Evolutionary conservation across 192 early-diverging fungal genomes (phyloP).

Genomic region (Cetraspora pellucida): DNA sequence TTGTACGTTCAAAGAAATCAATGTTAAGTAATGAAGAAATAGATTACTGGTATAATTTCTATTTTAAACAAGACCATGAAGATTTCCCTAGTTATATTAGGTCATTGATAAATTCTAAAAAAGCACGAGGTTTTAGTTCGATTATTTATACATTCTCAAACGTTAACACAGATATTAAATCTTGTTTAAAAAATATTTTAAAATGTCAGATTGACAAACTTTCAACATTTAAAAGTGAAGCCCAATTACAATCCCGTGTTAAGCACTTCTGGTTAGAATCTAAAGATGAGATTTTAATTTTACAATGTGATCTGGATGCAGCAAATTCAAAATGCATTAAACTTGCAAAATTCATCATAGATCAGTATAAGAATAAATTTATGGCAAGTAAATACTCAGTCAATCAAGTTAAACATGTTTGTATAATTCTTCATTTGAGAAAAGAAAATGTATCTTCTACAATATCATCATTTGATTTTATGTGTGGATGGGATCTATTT

Average conservation of each 20-base stretch:
- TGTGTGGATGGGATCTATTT: conserved; percentile 31
- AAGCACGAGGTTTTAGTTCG: too few species aligned
- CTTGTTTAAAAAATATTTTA: background rate
- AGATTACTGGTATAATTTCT: background rate
- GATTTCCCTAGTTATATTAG: background rate
- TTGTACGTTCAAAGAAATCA: conserved; percentile 15
- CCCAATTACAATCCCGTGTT: background rate
- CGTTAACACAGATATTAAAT: conserved; percentile 5
- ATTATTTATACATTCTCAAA: conserved; percentile 31
- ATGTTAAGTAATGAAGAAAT: background rate
- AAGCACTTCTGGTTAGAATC: conserved; percentile 25
- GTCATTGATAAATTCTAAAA: background rate
- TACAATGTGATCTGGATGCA: conserved; percentile 25
- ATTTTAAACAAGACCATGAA: background rate
- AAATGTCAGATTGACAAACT: conserved; percentile 13
- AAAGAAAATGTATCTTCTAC: background rate
- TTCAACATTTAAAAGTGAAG: conserved; percentile 18
- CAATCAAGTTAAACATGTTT: conserved; percentile 10
- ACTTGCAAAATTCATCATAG: conserved; percentile 30
- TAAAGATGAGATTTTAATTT: background rate
- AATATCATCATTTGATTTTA: conserved; percentile 10
- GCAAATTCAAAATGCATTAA: conserved; percentile 23
- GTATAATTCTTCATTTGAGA: conserved; percentile 29
- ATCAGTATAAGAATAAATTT: conserved; percentile 16
- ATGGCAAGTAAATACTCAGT: background rate